Conservation (phyloP, 163 green algal species). For the Scenedesmus sp. region DNA sequence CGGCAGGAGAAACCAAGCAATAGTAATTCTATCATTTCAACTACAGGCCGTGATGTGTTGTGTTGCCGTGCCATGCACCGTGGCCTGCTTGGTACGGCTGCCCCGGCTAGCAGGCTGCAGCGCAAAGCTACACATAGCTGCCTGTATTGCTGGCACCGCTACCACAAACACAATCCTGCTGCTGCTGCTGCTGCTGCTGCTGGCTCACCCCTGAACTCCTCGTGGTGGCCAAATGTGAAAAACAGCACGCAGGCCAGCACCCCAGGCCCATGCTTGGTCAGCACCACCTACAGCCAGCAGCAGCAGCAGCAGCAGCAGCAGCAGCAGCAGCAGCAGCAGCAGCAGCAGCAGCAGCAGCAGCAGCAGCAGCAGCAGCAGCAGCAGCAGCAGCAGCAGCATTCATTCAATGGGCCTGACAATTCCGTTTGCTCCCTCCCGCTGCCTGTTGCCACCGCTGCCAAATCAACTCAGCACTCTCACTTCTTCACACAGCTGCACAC, state of each 20-base stretch:
- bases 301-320: neutral
- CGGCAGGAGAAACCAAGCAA: no score
- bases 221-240: conserved; percentile 21
- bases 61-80: no score
- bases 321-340: neutral
- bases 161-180: neutral
- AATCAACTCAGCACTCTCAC: no score
- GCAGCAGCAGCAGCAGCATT: neutral
- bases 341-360: neutral
- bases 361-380: neutral
- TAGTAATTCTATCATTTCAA: no score
- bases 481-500: no score
- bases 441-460: neutral
- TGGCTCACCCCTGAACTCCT: conserved; percentile 9
- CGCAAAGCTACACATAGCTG: no score
- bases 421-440: neutral
- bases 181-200: neutral
- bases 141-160: no score
- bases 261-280: neutral
- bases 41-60: no score
- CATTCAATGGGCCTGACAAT: no score
- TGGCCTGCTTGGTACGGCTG: no score
- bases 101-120: no score
- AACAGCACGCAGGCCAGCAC: conserved; percentile 41
- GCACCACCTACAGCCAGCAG: neutral